These are phyloP conservation scores for Microascus cirrosus DNA, from an alignment of 2,329 filamentous ascomycete species.

Conservation along the genomic window DNA sequence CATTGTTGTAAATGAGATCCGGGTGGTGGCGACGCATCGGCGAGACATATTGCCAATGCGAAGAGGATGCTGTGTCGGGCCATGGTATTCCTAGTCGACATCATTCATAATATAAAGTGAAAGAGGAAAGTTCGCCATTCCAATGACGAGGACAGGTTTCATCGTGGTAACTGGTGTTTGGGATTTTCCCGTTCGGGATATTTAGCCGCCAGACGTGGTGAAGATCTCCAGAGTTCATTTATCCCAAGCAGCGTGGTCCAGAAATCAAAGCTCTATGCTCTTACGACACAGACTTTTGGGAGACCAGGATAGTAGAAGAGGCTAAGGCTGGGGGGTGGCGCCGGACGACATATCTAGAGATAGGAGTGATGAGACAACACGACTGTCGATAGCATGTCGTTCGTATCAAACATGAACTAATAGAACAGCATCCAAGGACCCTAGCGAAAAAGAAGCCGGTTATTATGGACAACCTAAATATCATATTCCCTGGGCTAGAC, in stretches of 20 bases:
- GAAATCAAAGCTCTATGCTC: neutral
- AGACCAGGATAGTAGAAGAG: neutral
- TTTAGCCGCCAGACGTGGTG: neutral
- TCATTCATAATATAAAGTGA: neutral
- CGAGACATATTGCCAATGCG: neutral
- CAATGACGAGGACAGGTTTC: neutral
- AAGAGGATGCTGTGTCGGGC: neutral
- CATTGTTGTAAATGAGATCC: neutral
- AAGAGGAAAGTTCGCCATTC: neutral
- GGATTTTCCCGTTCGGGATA: neutral
- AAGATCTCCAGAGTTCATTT: neutral
- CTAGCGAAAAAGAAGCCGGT: too few relatives aligned
- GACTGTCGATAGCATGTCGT: too few relatives aligned
- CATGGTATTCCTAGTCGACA: neutral
- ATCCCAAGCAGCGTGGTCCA: neutral
- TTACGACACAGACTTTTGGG: neutral
- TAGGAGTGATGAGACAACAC: too few relatives aligned
- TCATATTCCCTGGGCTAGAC: too few relatives aligned
- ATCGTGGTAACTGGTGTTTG: neutral
- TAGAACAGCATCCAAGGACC: too few relatives aligned
- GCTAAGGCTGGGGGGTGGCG: too few relatives aligned
- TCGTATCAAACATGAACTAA: too few relatives aligned
- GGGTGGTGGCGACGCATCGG: neutral
- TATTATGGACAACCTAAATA: too few relatives aligned
- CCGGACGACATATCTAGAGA: too few relatives aligned